Conservation (phyloP, 768 basidiomycete genomes). For the Sistotremastrum suecicum region DNA sequence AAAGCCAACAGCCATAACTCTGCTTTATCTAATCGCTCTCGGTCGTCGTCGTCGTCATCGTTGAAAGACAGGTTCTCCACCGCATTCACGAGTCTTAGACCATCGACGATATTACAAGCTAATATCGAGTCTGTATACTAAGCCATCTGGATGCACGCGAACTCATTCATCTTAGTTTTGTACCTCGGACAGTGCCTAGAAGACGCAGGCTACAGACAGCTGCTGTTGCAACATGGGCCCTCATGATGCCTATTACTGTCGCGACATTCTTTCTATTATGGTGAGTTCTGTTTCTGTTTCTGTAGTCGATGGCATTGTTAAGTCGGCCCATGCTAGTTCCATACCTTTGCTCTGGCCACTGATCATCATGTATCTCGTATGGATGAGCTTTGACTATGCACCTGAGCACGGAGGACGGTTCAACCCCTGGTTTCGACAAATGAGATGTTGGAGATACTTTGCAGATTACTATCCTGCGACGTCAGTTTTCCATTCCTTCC, state of each 20-base stretch:
- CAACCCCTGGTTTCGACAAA: slow-evolving; percentile 58
- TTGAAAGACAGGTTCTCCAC: slow-evolving; percentile 46
- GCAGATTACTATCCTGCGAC: slow-evolving; percentile 85
- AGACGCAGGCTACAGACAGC: slow-evolving; percentile 81
- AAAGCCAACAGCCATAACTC: too few species aligned
- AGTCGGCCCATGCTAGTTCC: slow-evolving; percentile 37
- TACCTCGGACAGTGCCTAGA: slow-evolving; percentile 73
- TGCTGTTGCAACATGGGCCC: slow-evolving; percentile 78
- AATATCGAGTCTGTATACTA: slow-evolving; percentile 43
- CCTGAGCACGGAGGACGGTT: slow-evolving; percentile 62
- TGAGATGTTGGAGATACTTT: slow-evolving; percentile 76
- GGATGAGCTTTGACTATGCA: slow-evolving; percentile 63
- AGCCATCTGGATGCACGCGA: not conserved
- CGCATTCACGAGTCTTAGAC: slow-evolving; percentile 35
- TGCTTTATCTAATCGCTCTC: slow-evolving; percentile 23
- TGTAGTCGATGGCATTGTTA: not conserved
- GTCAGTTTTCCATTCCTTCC: slow-evolving; percentile 32
- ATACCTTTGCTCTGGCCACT: slow-evolving; percentile 83
- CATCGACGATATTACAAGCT: slow-evolving; percentile 53
- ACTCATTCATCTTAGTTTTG: slow-evolving; percentile 39
- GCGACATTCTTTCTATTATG: slow-evolving; percentile 67
- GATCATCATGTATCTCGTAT: slow-evolving; percentile 60
- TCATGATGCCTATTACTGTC: slow-evolving; percentile 54
- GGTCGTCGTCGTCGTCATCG: slow-evolving; percentile 45
- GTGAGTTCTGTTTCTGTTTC: slow-evolving; percentile 30